Evolutionary conservation across 2,329 filamentous ascomycete species (phyloP).

Genomic region (Ceratocystis cacaofunesta): DNA sequence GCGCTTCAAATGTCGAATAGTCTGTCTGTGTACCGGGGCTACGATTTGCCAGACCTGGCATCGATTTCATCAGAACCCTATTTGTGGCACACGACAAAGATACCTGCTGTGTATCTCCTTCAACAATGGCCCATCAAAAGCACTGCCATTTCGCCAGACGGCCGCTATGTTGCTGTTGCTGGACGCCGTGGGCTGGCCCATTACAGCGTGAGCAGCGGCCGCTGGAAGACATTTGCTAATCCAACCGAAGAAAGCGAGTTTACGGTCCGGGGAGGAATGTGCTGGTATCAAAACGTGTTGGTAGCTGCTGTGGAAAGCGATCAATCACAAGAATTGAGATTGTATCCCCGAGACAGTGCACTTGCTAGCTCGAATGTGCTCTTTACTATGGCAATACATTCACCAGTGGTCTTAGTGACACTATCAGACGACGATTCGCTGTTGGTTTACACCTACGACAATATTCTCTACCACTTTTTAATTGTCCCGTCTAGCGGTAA

Average conservation of each 20-base stretch:
- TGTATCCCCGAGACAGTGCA: conserved; percentile 76
- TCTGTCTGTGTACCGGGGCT: conserved; percentile 84
- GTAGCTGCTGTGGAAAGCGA: conserved; percentile 85
- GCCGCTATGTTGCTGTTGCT: conserved; percentile 91
- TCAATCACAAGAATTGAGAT: conserved; percentile 67
- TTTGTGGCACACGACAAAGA: conserved; percentile 85
- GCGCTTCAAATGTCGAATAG: conserved; percentile 77
- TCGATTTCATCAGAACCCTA: conserved; percentile 84
- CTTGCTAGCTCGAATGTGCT: conserved; percentile 60
- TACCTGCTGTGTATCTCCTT: conserved; percentile 70
- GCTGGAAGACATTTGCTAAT: conserved; percentile 90
- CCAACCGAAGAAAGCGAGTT: conserved; percentile 75
- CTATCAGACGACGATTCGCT: conserved; percentile 87
- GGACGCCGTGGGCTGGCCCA: conserved; percentile 82
- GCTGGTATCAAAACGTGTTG: conserved; percentile 92
- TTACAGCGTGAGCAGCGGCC: conserved; percentile 84
- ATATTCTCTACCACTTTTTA: conserved; percentile 86
- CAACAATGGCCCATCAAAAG: conserved; percentile 89
- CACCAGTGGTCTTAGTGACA: conserved; percentile 79
- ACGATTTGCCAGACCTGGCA: conserved; percentile 78
- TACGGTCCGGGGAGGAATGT: conserved; percentile 87
- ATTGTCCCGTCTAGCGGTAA: conserved; percentile 57
- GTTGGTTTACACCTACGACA: conserved; percentile 93
- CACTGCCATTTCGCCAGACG: conserved; percentile 78
- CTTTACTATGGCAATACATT: conserved; percentile 61